Base-by-base conservation (phyloP, 2,329 filamentous ascomycete species). In the Sporothrix brunneoviolacea region DNA sequence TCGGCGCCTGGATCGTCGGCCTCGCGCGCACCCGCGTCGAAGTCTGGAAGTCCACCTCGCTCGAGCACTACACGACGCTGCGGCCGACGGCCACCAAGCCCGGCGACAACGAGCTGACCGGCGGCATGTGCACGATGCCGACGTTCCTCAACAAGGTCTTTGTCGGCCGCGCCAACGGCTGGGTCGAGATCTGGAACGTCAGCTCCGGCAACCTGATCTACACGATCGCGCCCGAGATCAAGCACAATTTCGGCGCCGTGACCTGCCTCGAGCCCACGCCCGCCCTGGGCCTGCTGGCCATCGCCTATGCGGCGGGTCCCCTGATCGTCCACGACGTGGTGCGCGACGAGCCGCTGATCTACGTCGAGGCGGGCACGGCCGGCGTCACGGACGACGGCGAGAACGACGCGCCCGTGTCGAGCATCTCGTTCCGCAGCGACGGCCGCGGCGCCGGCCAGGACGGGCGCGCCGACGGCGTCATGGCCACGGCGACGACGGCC, bases 71-170 rank as follows among this genome's bases (percentile, higher is more conserved):
- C 68, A 95, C 91, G 0, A 91, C 88, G 0, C 75, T 97, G 16
- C 76, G 79, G 48, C 80, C 79, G 4, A 74, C 78, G 53, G 71
- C 77, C 1, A 70, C 75, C 1, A 71, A 70, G 55, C 73, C 80
- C 28, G 76, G 76, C 18, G 79, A 80, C 50, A 84, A 82, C 58
- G 72, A 83, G 57, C 81, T 96, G 51, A 89, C 86, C 0, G 87
- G 87, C 21, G 82, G 84, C 44, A 77, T 95, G 58, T 86, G 83
- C 64, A 94, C 81, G 61, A 89, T 97, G 84, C 91, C 91, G 1
- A 97, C 93, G 0, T 95, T 90, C 66, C 69, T 98, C 54, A 98
- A 98, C 74, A 98, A 98, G 68, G 80, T 98, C 39, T 89, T 97
- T 57, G 86, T 89, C 3, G 94, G 89, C 9, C 83, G 89, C 60